phyloP scores from a whole-genome alignment of 2,329 filamentous ascomycete species.

The Scedosporium minutisporum region DNA sequence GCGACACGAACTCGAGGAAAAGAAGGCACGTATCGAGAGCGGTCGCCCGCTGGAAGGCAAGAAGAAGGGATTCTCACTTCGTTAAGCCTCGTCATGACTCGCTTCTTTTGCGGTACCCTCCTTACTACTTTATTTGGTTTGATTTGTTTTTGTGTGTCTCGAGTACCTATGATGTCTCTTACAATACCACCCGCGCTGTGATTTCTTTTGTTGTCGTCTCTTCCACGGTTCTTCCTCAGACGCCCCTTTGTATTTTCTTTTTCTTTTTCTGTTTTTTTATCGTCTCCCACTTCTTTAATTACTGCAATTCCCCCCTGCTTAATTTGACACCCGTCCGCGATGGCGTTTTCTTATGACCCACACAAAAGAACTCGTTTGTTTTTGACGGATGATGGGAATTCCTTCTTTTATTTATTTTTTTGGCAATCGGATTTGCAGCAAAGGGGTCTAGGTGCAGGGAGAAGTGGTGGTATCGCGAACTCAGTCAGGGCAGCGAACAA shows the following conservation, averaged over 20 bases:
- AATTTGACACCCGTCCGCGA: slow-evolving; percentile 5
- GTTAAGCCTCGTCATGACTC: slow-evolving; percentile 45
- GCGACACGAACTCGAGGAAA: slow-evolving; percentile 91
- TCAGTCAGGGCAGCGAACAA: background rate
- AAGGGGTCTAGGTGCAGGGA: background rate
- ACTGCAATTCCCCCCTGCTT: slow-evolving; percentile 28
- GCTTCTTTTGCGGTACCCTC: slow-evolving; percentile 7
- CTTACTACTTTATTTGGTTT: slow-evolving; percentile 13
- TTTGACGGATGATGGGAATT: slow-evolving; percentile 4
- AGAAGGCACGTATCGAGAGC: slow-evolving; percentile 92
- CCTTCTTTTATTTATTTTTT: slow-evolving; percentile 9
- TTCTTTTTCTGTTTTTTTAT: slow-evolving; percentile 29
- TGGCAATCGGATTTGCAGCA: background rate
- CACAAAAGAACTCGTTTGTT: slow-evolving; percentile 5
- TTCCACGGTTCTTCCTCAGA: slow-evolving; percentile 25
- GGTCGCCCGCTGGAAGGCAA: slow-evolving; percentile 92
- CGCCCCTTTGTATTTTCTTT: slow-evolving; percentile 23
- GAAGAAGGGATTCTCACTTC: slow-evolving; percentile 98
- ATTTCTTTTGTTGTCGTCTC: slow-evolving; percentile 38
- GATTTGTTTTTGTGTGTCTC: slow-evolving; percentile 43
- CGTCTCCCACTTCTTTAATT: slow-evolving; percentile 5
- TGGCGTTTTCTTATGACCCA: slow-evolving; percentile 4
- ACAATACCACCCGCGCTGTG: slow-evolving; percentile 48
- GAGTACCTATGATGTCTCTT: slow-evolving; percentile 48
- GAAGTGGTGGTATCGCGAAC: background rate